phyloP scores from a whole-genome alignment of 768 basidiomycete genomes.

The Agaricus subrufescens region DNA sequence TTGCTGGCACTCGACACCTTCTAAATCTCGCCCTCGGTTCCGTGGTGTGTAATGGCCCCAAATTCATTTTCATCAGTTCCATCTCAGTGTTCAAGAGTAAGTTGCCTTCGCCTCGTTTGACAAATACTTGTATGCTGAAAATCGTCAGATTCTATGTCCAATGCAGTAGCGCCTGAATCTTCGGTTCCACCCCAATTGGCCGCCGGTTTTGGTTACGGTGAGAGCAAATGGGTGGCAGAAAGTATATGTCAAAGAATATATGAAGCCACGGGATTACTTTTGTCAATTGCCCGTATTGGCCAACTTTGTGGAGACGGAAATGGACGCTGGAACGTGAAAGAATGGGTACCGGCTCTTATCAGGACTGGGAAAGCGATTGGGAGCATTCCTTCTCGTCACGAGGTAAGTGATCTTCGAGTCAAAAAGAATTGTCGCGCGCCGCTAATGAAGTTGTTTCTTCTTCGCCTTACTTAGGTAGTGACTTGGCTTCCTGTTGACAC shows the following conservation, averaged over 20 bases:
- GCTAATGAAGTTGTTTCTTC: no score
- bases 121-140: not conserved
- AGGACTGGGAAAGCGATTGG: not conserved
- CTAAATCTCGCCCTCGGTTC: not conserved
- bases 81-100: not conserved
- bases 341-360: constrained; percentile 34
- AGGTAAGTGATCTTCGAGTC: not conserved
- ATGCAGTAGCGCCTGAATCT: not conserved
- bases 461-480: not conserved
- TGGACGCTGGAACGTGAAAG: constrained; percentile 36
- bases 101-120: not conserved
- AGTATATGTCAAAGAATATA: not conserved
- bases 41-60: not conserved
- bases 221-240: constrained; percentile 9
- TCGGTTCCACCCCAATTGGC: not conserved
- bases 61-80: constrained; percentile 1
- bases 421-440: no score
- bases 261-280: not conserved
- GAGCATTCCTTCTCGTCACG: not conserved
- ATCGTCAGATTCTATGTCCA: not conserved
- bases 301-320: constrained; percentile 38
- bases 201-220: constrained; percentile 2
- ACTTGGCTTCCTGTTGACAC: not conserved
- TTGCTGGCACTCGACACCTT: not conserved
- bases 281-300: constrained; percentile 33